A percentile compares a stretch with the other conserved stretches of the same genome.
Evolutionary conservation across 768 basidiomycete species (phyloP).

Genomic region (Tylopilus vinaceipallidus): DNA sequence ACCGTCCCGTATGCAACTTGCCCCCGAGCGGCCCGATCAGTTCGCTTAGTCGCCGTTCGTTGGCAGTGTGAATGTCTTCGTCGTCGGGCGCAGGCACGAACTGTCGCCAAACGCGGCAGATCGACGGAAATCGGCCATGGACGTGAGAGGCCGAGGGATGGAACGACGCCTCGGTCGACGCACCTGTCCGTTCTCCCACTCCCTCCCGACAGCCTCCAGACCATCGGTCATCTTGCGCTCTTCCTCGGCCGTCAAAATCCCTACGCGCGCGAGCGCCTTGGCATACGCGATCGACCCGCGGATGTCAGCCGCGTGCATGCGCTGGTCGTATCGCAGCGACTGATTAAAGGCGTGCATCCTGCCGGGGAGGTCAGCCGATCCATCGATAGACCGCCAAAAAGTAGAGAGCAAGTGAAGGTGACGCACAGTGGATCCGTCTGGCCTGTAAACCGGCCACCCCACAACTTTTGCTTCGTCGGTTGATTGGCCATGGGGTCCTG

Average conservation of each 20-base stretch:
- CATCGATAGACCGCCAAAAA: background rate
- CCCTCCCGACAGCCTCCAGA: slow-evolving; percentile 68
- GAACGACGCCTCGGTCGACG: background rate
- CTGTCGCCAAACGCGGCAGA: slow-evolving; percentile 35
- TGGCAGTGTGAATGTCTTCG: slow-evolving; percentile 99
- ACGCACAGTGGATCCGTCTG: slow-evolving; percentile 62
- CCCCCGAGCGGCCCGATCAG: slow-evolving; percentile 90
- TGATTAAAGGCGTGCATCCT: slow-evolving; percentile 99
- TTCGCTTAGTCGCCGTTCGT: slow-evolving; percentile 91
- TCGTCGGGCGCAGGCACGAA: slow-evolving; percentile 83
- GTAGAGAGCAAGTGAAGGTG: background rate
- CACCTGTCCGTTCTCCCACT: slow-evolving; percentile 82
- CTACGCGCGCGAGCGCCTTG: slow-evolving; percentile 75
- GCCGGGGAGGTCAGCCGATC: slow-evolving; percentile 4
- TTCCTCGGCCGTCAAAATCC: slow-evolving; percentile 80
- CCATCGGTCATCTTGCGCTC: slow-evolving; percentile 70
- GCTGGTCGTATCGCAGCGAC: slow-evolving; percentile 89
- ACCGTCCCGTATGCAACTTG: slow-evolving; percentile 95
- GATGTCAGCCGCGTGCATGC: slow-evolving; percentile 92
- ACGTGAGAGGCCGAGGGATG: too few relatives aligned
- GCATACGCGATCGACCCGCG: slow-evolving; percentile 95
- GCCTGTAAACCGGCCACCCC: slow-evolving; percentile 89
- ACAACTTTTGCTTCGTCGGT: slow-evolving; percentile 69
- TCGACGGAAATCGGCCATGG: too few relatives aligned
- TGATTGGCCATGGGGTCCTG: slow-evolving; percentile 36